Percentiles rank a stretch among this genome's conserved stretches.
Conservation (phyloP, 2,329 filamentous ascomycete species). For the Curvularia spicifera region DNA sequence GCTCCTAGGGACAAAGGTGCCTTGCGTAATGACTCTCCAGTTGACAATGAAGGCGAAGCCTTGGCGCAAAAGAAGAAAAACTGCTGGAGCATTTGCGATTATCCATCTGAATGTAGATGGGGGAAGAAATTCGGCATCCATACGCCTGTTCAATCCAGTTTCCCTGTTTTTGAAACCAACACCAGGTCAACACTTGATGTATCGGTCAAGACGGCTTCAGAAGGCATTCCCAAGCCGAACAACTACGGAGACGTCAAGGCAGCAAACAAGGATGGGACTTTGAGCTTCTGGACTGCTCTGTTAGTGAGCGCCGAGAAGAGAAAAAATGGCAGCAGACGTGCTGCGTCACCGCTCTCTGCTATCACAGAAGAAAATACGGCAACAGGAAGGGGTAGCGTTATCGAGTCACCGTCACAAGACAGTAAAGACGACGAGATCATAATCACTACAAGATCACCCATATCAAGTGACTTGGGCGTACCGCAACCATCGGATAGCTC, state of each 20-base stretch:
- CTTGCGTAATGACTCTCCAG: background rate
- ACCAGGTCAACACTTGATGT: slow-evolving; percentile 3
- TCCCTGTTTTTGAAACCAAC: slow-evolving; percentile 5
- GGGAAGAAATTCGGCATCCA: slow-evolving; percentile 39
- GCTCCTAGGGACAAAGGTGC: slow-evolving; percentile 11
- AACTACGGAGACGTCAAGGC: slow-evolving; percentile 12
- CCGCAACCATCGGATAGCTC: background rate
- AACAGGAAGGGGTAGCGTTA: background rate
- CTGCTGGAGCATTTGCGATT: slow-evolving; percentile 56
- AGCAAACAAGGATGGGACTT: slow-evolving; percentile 6
- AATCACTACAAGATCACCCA: background rate
- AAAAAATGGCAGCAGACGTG: slow-evolving; percentile 16
- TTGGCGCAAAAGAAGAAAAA: slow-evolving; percentile 29
- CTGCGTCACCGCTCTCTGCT: slow-evolving; percentile 27
- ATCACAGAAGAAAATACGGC: slow-evolving; percentile 13
- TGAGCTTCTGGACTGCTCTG: slow-evolving; percentile 35
- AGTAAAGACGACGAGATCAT: slow-evolving; percentile 14
- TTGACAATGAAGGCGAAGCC: background rate
- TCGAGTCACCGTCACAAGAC: background rate
- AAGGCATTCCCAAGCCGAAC: slow-evolving; percentile 26
- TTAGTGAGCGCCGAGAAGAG: slow-evolving; percentile 36
- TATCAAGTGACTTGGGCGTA: background rate
- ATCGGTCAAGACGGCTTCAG: slow-evolving; percentile 11
- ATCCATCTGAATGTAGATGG: slow-evolving; percentile 55
- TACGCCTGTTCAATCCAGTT: slow-evolving; percentile 23